phyloP scores from a whole-genome alignment of 169 alveolate species.

The Eimeria sp. region DNA sequence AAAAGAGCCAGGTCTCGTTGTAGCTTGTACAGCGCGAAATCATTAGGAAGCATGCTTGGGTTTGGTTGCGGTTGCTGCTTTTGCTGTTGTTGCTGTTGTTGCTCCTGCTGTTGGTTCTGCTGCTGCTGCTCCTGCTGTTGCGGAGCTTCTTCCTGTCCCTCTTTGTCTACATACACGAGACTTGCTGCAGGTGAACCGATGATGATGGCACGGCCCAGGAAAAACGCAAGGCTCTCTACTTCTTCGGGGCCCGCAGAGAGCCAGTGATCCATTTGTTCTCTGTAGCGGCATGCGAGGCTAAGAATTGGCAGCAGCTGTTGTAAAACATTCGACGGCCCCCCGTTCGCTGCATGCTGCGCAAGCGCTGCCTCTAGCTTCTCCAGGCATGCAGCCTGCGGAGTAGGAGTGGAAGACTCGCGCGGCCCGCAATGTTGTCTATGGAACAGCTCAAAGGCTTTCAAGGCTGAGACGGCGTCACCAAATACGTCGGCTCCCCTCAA shows the following conservation, averaged over 20 bases:
- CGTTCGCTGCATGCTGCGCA: conserved; percentile 46
- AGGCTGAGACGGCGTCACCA: conserved; percentile 37
- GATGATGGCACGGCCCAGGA: conserved; percentile 41
- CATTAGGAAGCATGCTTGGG: not conserved
- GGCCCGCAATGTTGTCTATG: conserved; percentile 24
- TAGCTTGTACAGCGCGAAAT: not conserved
- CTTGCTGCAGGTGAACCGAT: conserved; percentile 7
- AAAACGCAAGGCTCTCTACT: conserved; percentile 43
- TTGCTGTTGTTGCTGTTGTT: conserved; percentile 21
- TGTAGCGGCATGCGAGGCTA: conserved; percentile 54
- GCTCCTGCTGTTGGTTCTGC: not conserved
- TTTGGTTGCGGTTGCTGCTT: not conserved
- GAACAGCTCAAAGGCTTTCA: conserved; percentile 20
- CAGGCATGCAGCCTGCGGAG: conserved; percentile 38
- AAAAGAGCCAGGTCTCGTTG: conserved; percentile 18
- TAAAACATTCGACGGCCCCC: not conserved
- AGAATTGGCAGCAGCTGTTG: conserved; percentile 45
- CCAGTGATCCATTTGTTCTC: conserved; percentile 62
- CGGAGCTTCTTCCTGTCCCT: not conserved
- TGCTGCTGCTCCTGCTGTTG: not conserved
- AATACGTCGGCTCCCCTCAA: conserved; percentile 17
- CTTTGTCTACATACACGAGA: not conserved
- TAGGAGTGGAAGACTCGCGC: not conserved
- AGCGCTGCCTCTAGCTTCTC: conserved; percentile 24
- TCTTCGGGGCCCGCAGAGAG: conserved; percentile 69